Percentiles rank a stretch among this genome's conserved stretches.
Conservation (phyloP, 1,284 basidiomycete genomes). For the Caloboletus inedulis region DNA sequence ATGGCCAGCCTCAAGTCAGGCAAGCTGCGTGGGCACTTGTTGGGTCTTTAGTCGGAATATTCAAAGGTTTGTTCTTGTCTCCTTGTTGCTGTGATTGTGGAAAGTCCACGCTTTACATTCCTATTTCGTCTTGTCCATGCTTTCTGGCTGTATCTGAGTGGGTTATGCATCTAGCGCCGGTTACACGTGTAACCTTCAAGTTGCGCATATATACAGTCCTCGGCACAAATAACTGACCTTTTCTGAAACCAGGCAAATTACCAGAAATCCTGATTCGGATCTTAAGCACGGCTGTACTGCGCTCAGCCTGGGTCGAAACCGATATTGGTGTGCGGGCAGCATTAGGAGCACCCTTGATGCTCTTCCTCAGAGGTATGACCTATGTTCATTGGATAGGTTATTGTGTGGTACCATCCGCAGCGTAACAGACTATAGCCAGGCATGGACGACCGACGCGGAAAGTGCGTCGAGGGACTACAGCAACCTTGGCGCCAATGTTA, state of each 20-base stretch:
- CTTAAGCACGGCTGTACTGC: constrained; percentile 59
- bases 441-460: constrained; percentile 54
- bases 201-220: background rate
- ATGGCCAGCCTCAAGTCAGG: constrained; percentile 64
- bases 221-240: background rate
- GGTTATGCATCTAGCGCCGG: background rate
- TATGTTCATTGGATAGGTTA: background rate
- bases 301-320: constrained; percentile 75
- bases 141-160: background rate
- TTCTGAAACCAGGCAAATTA: constrained; percentile 35
- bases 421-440: constrained; percentile 54
- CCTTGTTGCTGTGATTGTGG: background rate
- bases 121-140: background rate
- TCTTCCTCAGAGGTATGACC: constrained; percentile 63
- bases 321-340: constrained; percentile 62
- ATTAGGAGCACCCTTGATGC: constrained; percentile 70
- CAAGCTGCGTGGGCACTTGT: constrained; percentile 60
- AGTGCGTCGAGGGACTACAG: constrained; percentile 14
- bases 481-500: constrained; percentile 13
- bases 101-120: background rate
- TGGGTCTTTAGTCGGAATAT: constrained; percentile 36
- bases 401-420: constrained; percentile 1
- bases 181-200: background rate
- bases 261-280: constrained; percentile 39
- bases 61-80: constrained; percentile 41